Base-by-base conservation (phyloP, 345 rosid genomes). In the Abelmoschus esculentus region DNA sequence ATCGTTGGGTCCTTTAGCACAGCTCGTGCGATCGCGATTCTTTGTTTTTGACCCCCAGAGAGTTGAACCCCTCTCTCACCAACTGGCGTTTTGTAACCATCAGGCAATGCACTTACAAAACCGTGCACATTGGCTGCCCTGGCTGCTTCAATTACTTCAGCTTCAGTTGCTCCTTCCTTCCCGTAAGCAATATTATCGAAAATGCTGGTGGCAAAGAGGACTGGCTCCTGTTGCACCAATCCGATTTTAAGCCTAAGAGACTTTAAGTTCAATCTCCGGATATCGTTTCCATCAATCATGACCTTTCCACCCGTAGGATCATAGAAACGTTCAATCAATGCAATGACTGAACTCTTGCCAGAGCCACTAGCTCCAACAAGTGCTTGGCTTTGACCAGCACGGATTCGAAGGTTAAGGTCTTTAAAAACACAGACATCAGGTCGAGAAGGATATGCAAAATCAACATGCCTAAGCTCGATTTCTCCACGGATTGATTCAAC, bases 301-400 rank as follows among this genome's bases (percentile, higher is more conserved):
- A 95, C 92, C 80, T 90, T 95, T 17, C 99, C 99, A 9, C 79
- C 88, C 0, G 63, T 70, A 0, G 99, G 99, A 74, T 95, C 99
- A 5, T 95, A 95, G 73, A 95, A 95, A 38, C 99, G 82, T 79
- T 95, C 98, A 2, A 95, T 95, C 83, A 95, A 80, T 1, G 92
- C 93, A 7, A 95, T 89, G 44, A 95, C 96, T 9, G 99, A 95
- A 77, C 99, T 95, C 78, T 95, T 95, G n/a, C 99, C 99, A 1
- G 92, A 91, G n/a, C 99, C 99, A 66, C 98, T 91, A 4, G 98
- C 93, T 9, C 99, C 99, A 9, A 95, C 99, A 58, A 95, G 89
- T 46, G 99, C 99, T 78, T 91, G 99, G 82, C 98, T 95, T 75
- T 86, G 98, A 49, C 99, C 98, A 53, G 96, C 92, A 63, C 98